Evolutionary conservation across 23 red algal species (phyloP).

Genomic region (Chondrus crispus): DNA sequence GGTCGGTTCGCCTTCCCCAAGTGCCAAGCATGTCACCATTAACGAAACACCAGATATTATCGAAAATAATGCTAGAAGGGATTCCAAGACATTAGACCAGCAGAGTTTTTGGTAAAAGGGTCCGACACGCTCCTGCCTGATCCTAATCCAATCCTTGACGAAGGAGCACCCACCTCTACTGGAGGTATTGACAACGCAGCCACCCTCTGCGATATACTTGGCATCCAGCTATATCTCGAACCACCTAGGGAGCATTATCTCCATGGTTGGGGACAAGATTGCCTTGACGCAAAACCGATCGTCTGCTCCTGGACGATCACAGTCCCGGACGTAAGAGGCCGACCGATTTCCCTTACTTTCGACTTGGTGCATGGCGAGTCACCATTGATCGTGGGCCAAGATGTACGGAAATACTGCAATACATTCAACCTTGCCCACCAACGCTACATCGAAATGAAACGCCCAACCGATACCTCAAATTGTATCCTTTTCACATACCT

Average conservation of each 20-base stretch:
- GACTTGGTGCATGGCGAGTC: not conserved
- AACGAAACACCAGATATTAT: no score
- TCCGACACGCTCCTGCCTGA: not conserved
- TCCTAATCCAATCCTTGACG: conserved; percentile 8
- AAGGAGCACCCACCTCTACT: conserved; percentile 14
- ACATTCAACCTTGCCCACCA: not conserved
- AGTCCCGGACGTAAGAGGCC: not conserved
- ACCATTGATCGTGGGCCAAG: conserved; percentile 13
- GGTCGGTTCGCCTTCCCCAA: no score
- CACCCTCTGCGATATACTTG: conserved; percentile 12
- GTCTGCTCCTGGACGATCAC: conserved; percentile 11
- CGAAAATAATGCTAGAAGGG: no score
- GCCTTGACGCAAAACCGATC: conserved; percentile 13
- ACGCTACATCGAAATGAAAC: not conserved
- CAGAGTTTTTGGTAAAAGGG: not conserved
- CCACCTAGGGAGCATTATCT: not conserved
- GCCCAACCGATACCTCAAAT: not conserved
- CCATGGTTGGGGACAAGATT: not conserved
- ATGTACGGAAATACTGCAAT: not conserved
- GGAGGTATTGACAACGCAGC: conserved; percentile 10
- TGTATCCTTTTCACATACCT: not conserved
- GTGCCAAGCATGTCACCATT: no score
- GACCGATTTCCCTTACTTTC: not conserved
- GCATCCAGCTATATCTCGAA: not conserved
- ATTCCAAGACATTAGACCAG: not conserved